Evolutionary conservation across 805 yeast genomes (phyloP), one percentile per base, ranked within the genome.

Genomic region (Debaryomyces prosopidis): DNA sequence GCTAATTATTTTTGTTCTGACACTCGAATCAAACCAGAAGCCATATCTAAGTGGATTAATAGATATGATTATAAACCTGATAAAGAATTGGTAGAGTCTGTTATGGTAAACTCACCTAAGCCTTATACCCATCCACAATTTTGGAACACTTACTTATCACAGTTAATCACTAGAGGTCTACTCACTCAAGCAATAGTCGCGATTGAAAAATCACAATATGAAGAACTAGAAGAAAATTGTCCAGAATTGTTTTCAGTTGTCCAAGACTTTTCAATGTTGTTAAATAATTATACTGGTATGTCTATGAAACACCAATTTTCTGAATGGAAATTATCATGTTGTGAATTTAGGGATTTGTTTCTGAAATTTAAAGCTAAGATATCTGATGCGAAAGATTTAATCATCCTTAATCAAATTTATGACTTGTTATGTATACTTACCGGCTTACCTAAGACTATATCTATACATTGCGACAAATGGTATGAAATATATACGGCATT

Each of bases 61-160:
- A 73, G 80, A 45, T 82, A 84, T 26, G 88, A 85, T 58, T 82
- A 84, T 4, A 79, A 80, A 52, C 91, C 91, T 1, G 80, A 76
- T 46, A 69, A 70, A 15, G 79, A 74, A 20, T 62, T 77, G 27
- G 69, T 78, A 3, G 76, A 80, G 42, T 69, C 62, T 36, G 76
- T 77, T 8, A 68, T 72, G 73, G 63, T 75, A 54, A 57, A 59
- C 27, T 65, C 63, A 16, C 77, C 72, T 1, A 66, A 59, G 38
- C 83, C 82, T 7, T 79, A 71, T 58, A 55, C 58, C 44, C 82
- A 75, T 52, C 71, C 78, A 2, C 66, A 66, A 35, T 87, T 87
- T 54, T 87, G 90, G 89, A 77, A 70, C n/a, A 59, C 71, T 23
- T 77, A 81, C 46, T 47, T 86, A 32, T 76, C 77, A 46, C 83